Conservation (phyloP, 192 early-diverging fungal species). For the Pilaira anomala region DNA sequence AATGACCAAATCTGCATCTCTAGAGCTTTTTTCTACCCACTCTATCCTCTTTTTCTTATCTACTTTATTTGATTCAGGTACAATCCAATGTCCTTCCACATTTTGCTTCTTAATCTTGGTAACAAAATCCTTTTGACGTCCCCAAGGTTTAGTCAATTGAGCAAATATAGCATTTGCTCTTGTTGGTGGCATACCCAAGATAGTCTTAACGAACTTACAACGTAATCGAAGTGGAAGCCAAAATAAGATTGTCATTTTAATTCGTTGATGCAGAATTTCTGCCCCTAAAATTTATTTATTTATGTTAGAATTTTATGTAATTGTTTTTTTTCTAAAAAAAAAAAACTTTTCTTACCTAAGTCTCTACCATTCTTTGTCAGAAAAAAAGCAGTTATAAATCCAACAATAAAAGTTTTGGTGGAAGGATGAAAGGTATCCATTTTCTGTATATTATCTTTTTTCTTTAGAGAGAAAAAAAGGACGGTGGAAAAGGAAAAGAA, state of each 20-base stretch:
- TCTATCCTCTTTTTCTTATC: not conserved
- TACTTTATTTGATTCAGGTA: not conserved
- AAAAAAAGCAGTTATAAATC: too few species aligned
- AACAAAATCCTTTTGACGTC: not conserved
- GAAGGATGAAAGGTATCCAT: too few species aligned
- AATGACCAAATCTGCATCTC: constrained; percentile 14
- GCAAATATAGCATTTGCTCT: not conserved
- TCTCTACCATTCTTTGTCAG: too few species aligned
- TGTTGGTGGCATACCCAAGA: not conserved
- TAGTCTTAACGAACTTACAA: not conserved
- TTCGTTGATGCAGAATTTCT: not conserved
- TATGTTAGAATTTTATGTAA: too few species aligned
- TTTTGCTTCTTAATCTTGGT: not conserved
- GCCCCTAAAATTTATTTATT: not conserved
- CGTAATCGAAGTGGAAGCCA: not conserved
- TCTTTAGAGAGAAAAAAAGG: too few species aligned
- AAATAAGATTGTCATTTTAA: not conserved
- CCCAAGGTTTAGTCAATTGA: not conserved
- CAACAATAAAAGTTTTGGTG: too few species aligned
- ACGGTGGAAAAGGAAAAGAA: too few species aligned
- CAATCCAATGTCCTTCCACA: constrained; percentile 9
- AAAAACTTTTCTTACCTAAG: too few species aligned
- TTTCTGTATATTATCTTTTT: too few species aligned
- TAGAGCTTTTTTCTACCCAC: not conserved
- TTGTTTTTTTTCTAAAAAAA: too few species aligned